These are phyloP conservation scores for Schwanniomyces pseudopolymorphus DNA, from an alignment of 805 yeast species.

Conservation along the genomic window DNA sequence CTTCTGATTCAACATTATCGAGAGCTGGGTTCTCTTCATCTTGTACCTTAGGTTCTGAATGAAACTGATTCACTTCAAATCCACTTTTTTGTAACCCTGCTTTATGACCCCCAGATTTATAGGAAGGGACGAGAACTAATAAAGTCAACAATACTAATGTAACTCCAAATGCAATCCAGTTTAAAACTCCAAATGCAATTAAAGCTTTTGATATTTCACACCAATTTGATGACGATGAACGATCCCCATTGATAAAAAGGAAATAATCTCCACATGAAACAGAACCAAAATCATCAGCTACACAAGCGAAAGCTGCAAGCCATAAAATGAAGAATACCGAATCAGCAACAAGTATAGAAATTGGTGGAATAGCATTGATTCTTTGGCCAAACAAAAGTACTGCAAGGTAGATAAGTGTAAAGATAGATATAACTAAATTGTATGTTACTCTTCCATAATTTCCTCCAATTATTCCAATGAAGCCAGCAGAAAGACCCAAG, in stretches of 20 bases:
- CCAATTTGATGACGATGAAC: too few species aligned
- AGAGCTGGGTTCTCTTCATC: neutral
- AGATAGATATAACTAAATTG: conserved; percentile 2
- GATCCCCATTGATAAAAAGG: conserved; percentile 1
- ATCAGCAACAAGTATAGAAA: conserved; percentile 14
- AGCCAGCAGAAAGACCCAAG: conserved; percentile 7
- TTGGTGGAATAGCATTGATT: conserved; percentile 4
- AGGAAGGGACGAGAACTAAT: conserved; percentile 16
- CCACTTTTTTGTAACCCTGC: neutral
- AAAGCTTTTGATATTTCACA: conserved; percentile 21
- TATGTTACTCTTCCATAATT: conserved; percentile 3
- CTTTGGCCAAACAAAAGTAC: neutral
- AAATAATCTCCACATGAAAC: conserved; percentile 7
- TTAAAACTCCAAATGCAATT: conserved; percentile 18
- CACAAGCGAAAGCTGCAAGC: conserved; percentile 21
- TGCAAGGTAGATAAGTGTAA: neutral
- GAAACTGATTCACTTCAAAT: neutral
- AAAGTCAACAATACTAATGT: conserved; percentile 14
- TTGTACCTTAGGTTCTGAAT: neutral
- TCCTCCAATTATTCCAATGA: neutral
- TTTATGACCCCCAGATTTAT: neutral
- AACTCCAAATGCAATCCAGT: conserved; percentile 18
- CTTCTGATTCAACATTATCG: neutral
- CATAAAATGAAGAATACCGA: conserved; percentile 17
- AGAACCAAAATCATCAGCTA: conserved; percentile 12